Conservation (phyloP, 352 stramenopile species). For the Globisporangium alternatum region DNA sequence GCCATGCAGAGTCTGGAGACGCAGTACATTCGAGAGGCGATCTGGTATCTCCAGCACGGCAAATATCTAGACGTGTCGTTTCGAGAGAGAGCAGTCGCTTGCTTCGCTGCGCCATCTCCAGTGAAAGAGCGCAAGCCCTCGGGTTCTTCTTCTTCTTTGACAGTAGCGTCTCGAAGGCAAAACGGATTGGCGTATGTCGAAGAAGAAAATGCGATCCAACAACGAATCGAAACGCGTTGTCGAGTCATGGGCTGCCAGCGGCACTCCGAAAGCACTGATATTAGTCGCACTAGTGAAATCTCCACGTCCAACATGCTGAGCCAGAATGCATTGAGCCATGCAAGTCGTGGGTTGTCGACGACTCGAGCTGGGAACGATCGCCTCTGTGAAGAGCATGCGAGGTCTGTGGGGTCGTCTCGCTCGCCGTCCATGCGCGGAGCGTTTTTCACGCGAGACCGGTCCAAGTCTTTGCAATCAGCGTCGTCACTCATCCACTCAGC, state of each 20-base stretch:
- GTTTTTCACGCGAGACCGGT: conserved; percentile 27
- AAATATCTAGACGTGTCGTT: conserved; percentile 38
- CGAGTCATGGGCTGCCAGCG: conserved; percentile 44
- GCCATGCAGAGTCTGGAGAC: conserved; percentile 54
- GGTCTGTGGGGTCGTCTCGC: conserved; percentile 18
- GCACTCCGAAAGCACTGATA: conserved; percentile 12
- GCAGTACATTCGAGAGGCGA: conserved; percentile 59
- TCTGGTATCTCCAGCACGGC: conserved; percentile 58
- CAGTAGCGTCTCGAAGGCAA: conserved; percentile 10
- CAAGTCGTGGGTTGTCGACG: conserved; percentile 7
- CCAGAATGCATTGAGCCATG: conserved; percentile 8
- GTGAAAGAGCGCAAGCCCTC: neutral
- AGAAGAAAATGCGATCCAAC: conserved; percentile 35
- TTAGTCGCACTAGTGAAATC: conserved; percentile 17
- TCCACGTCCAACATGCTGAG: conserved; percentile 26
- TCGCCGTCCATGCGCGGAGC: conserved; percentile 32
- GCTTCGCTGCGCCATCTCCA: neutral
- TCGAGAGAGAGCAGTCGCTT: conserved; percentile 23
- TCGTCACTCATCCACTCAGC: conserved; percentile 33
- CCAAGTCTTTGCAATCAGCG: conserved; percentile 18
- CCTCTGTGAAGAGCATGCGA: conserved; percentile 35
- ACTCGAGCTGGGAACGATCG: conserved; percentile 11
- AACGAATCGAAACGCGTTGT: conserved; percentile 47
- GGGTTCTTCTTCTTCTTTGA: neutral
- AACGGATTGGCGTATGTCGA: conserved; percentile 34